A percentile compares a stretch with the other conserved stretches of the same genome.
These are phyloP conservation scores for Mycena olivaceomarginata DNA, from an alignment of 768 basidiomycete genomes.

Conservation along the genomic window DNA sequence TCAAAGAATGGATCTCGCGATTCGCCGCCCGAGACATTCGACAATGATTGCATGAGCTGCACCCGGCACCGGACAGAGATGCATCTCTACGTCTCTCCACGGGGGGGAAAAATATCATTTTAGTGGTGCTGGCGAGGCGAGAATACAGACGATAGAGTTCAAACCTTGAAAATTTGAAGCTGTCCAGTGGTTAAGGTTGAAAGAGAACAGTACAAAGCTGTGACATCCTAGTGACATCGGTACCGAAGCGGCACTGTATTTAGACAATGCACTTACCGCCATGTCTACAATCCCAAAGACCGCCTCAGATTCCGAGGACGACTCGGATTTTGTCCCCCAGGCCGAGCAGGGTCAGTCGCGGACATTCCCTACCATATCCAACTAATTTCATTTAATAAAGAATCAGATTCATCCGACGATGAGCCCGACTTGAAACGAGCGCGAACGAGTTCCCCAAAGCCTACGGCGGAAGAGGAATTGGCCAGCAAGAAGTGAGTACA, in stretches of 20 bases:
- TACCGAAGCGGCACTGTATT: background rate
- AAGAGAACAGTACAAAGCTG: too few relatives aligned
- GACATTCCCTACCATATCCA: background rate
- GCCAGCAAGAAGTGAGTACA: slow-evolving; percentile 67
- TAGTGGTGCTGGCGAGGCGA: too few relatives aligned
- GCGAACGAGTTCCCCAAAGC: slow-evolving; percentile 50
- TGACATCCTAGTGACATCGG: background rate
- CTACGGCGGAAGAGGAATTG: slow-evolving; percentile 57
- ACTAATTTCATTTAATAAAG: slow-evolving; percentile 43
- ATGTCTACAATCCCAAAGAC: slow-evolving; percentile 35
- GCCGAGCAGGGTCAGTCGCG: slow-evolving; percentile 58
- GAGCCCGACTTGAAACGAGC: slow-evolving; percentile 61
- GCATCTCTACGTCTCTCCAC: too few relatives aligned
- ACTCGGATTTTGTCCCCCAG: slow-evolving; percentile 82
- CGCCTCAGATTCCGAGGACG: slow-evolving; percentile 78
- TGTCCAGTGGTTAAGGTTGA: too few relatives aligned
- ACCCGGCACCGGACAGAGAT: too few relatives aligned
- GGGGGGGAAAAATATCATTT: too few relatives aligned
- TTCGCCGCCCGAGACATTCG: too few relatives aligned
- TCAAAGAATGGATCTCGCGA: too few relatives aligned
- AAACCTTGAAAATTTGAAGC: too few relatives aligned
- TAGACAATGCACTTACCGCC: background rate
- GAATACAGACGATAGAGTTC: too few relatives aligned
- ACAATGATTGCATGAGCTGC: too few relatives aligned
- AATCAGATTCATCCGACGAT: slow-evolving; percentile 62